A percentile compares a stretch with the other conserved stretches of the same genome.
Conservation (phyloP, 192 early-diverging fungal genomes). For the Linnemannia hyalina region DNA sequence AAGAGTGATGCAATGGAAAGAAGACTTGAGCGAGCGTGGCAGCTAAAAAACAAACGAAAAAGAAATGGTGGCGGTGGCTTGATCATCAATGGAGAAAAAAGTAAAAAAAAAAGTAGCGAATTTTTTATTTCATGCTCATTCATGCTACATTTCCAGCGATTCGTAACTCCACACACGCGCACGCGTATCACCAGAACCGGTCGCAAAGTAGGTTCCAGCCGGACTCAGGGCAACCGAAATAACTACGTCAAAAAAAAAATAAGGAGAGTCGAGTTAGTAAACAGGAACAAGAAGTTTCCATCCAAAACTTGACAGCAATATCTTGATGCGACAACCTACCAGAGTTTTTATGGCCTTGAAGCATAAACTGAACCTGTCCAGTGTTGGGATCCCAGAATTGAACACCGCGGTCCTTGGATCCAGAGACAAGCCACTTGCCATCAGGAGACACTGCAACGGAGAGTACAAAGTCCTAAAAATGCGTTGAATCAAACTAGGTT, state of each 20-base stretch:
- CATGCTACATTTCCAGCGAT: slow-evolving; percentile 18
- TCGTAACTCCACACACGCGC: slow-evolving; percentile 94
- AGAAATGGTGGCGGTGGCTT: slow-evolving; percentile 13
- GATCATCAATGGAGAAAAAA: not conserved
- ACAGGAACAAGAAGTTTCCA: not conserved
- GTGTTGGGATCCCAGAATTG: slow-evolving; percentile 93
- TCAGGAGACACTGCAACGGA: slow-evolving; percentile 90
- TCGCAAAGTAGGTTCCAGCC: slow-evolving; percentile 90
- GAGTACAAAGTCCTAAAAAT: slow-evolving; percentile 91
- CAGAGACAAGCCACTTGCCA: slow-evolving; percentile 92
- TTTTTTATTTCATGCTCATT: not conserved
- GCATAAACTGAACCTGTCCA: slow-evolving; percentile 80
- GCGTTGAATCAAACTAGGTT: not conserved
- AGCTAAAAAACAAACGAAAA: not conserved
- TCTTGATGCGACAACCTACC: slow-evolving; percentile 60
- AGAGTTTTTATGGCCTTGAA: slow-evolving; percentile 98
- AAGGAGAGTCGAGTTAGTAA: not conserved
- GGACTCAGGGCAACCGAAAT: slow-evolving; percentile 92
- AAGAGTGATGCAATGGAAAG: too few relatives aligned
- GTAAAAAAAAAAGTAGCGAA: not conserved
- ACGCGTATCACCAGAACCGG: slow-evolving; percentile 94
- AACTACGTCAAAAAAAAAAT: slow-evolving; percentile 65
- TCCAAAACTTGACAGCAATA: not conserved
- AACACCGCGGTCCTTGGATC: slow-evolving; percentile 93
- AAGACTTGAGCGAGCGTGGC: too few relatives aligned